phyloP scores from a whole-genome alignment of 352 stramenopile species.

The Globisporangium viniferum region DNA sequence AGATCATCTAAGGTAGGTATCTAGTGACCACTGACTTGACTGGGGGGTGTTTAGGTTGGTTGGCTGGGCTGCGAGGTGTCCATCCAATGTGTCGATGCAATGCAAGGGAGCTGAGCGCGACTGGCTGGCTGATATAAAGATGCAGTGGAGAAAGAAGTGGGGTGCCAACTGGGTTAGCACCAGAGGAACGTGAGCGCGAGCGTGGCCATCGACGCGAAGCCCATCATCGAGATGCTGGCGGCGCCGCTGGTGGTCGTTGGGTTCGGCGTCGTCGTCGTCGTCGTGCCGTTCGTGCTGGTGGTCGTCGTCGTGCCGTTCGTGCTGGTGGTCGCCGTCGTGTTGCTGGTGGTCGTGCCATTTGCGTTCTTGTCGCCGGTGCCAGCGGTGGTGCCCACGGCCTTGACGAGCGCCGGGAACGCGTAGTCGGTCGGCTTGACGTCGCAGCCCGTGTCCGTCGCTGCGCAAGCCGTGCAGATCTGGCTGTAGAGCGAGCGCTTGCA shows the following conservation, averaged over 20 bases:
- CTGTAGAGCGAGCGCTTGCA: conserved; percentile 60
- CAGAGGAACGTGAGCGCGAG: conserved; percentile 11
- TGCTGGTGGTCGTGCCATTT: conserved; percentile 16
- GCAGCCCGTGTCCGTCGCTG: background rate
- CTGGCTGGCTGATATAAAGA: conserved; percentile 2
- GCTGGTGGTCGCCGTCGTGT: conserved; percentile 5
- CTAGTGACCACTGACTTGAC: background rate
- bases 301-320: conserved; percentile 4
- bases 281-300: conserved; percentile 1
- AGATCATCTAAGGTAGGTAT: background rate
- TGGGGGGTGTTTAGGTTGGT: background rate
- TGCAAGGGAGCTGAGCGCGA: background rate
- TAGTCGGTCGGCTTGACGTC: background rate
- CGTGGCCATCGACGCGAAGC: background rate
- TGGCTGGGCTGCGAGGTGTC: background rate
- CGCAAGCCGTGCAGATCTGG: conserved; percentile 38
- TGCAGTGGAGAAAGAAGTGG: background rate
- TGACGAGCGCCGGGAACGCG: conserved; percentile 2
- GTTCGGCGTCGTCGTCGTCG: conserved; percentile 6
- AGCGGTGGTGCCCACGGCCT: conserved; percentile 21
- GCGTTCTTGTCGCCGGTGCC: conserved; percentile 29
- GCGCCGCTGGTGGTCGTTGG: conserved; percentile 14
- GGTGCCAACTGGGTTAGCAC: background rate
- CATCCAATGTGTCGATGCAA: conserved; percentile 1
- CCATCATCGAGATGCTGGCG: conserved; percentile 9